These are phyloP conservation scores for Trichoderma cornu-damae DNA, from an alignment of 2,329 filamentous ascomycete genomes.

Conservation along the genomic window DNA sequence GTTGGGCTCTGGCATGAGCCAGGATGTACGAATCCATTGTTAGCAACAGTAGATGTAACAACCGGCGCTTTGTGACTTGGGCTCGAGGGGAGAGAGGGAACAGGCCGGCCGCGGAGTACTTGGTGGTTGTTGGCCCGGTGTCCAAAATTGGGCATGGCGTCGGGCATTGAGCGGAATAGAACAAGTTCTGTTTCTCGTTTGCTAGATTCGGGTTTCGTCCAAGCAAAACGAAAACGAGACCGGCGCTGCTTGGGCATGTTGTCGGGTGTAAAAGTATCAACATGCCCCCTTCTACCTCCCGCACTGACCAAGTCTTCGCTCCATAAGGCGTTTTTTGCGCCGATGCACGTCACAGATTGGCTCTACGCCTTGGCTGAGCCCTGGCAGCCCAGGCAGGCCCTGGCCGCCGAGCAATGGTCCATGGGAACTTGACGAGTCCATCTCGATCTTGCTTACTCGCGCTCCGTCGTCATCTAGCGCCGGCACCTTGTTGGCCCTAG, in stretches of 20 bases:
- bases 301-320: background rate
- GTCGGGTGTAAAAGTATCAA: background rate
- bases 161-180: background rate
- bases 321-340: conserved; percentile 1
- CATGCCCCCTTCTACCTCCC: background rate
- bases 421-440: background rate
- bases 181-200: background rate
- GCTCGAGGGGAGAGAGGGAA: background rate
- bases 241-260: background rate
- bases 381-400: background rate
- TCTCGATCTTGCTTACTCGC: conserved; percentile 16
- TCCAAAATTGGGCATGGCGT: background rate
- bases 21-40: background rate
- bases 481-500: conserved; percentile 4
- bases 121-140: background rate
- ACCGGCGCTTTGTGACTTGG: background rate
- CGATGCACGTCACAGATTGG: conserved; percentile 4
- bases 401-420: background rate
- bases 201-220: background rate
- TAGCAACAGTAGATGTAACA: background rate
- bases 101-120: background rate
- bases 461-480: conserved; percentile 13
- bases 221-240: background rate
- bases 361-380: background rate
- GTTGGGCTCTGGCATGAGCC: background rate